These are phyloP conservation scores for Carex scoparia DNA, from an alignment of 176 grass and related monocot genomes.

Conservation along the genomic window DNA sequence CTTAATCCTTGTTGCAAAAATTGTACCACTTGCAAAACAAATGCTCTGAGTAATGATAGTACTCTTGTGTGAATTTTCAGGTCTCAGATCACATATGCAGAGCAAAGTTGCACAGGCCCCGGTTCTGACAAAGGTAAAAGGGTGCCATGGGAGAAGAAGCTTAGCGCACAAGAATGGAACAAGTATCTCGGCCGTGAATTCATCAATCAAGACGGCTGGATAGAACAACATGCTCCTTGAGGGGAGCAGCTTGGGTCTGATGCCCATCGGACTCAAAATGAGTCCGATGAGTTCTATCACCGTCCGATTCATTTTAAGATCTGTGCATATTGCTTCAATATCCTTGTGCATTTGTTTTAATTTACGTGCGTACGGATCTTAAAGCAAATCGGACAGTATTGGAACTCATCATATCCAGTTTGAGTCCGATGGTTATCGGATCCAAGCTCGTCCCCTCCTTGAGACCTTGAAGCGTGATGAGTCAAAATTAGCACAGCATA, in stretches of 20 bases:
- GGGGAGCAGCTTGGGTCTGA: too few species aligned
- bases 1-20: not conserved
- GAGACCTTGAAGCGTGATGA: not conserved
- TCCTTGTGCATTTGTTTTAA: too few species aligned
- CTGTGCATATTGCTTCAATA: too few species aligned
- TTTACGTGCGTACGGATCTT: too few species aligned
- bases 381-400: too few species aligned
- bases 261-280: too few species aligned
- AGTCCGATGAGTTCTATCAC: too few species aligned
- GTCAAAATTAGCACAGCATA: not conserved
- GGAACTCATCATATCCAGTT: too few species aligned
- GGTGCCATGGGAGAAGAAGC: conserved; percentile 38
- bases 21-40: not conserved
- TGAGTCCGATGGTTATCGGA: too few species aligned
- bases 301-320: too few species aligned
- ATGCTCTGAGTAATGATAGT: not conserved
- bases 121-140: conserved; percentile 26
- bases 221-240: conserved; percentile 25
- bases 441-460: too few species aligned
- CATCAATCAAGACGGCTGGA: conserved; percentile 43
- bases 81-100: conserved; percentile 25
- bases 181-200: conserved; percentile 34
- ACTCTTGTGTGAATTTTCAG: conserved; percentile 13
- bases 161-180: conserved; percentile 18
- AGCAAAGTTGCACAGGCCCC: conserved; percentile 30